Percentiles rank a stretch among this genome's conserved stretches.
Conservation (phyloP, 2,329 filamentous ascomycete genomes). For the Colletotrichum chlorophyti region DNA sequence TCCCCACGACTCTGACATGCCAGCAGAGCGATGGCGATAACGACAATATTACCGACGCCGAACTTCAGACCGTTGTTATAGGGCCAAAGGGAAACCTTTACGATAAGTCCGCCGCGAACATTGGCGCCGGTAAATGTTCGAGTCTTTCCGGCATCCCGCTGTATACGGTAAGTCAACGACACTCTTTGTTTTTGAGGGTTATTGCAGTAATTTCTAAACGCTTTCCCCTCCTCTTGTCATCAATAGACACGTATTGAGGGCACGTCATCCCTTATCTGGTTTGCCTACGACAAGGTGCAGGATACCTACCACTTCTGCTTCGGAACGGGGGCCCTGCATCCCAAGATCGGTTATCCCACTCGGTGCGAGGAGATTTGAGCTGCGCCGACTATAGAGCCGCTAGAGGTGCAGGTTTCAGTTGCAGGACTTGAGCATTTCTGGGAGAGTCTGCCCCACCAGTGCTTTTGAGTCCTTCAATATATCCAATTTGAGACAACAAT, state of each 20-base stretch:
- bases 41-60: neutral
- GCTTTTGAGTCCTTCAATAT: no score
- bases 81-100: neutral
- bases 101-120: slow-evolving; percentile 5
- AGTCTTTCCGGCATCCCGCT: neutral
- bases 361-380: no score
- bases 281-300: slow-evolving; percentile 7
- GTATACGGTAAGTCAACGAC: neutral
- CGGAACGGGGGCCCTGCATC: neutral
- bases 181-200: neutral
- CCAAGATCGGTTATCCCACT: neutral
- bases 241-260: neutral
- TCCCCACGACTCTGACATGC: slow-evolving; percentile 2
- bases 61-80: slow-evolving; percentile 2
- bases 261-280: neutral
- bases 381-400: no score
- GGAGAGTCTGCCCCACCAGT: no score
- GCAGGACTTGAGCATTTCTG: no score
- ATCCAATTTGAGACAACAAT: no score
- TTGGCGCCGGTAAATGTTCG: slow-evolving; percentile 3
- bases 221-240: no score
- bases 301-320: slow-evolving; percentile 11
- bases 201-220: no score
- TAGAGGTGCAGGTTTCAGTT: no score
- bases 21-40: neutral